Evolutionary conservation across 305 asterid species (phyloP).

Genomic region (Fraxinus angustifolia): DNA sequence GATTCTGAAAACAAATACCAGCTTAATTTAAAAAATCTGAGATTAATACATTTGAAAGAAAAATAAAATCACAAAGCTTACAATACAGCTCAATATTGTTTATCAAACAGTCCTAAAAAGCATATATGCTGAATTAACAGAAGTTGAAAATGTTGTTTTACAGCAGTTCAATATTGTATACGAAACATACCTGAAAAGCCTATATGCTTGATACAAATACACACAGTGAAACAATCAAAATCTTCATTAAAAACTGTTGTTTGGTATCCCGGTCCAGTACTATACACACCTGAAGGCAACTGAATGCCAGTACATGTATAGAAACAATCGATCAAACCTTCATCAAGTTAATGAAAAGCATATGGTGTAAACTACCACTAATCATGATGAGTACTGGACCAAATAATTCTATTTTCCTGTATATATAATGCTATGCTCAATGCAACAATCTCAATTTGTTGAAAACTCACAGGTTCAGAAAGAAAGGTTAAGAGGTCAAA

Average conservation of each 20-base stretch:
- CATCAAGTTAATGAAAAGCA: neutral
- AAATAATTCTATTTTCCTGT: conserved; percentile 25
- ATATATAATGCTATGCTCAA: conserved; percentile 22
- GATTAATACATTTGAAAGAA: neutral
- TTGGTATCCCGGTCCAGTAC: neutral
- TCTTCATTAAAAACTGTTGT: neutral
- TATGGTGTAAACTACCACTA: conserved; percentile 14
- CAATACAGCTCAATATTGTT: neutral
- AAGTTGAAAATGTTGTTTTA: neutral
- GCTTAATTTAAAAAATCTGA: neutral
- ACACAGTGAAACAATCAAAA: neutral
- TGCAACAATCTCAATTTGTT: conserved; percentile 20
- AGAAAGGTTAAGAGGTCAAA: neutral
- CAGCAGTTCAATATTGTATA: neutral
- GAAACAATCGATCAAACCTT: neutral
- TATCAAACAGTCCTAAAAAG: neutral
- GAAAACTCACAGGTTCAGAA: neutral
- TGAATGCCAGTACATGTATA: neutral
- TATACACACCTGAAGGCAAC: neutral
- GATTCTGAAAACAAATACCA: neutral
- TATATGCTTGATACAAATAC: neutral
- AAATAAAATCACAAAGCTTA: neutral
- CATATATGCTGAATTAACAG: neutral
- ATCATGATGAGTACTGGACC: conserved; percentile 15
- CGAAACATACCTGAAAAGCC: neutral